Evolutionary conservation across 2,329 filamentous ascomycete genomes (phyloP).

Genomic region (Xylariomycetidae sp.): DNA sequence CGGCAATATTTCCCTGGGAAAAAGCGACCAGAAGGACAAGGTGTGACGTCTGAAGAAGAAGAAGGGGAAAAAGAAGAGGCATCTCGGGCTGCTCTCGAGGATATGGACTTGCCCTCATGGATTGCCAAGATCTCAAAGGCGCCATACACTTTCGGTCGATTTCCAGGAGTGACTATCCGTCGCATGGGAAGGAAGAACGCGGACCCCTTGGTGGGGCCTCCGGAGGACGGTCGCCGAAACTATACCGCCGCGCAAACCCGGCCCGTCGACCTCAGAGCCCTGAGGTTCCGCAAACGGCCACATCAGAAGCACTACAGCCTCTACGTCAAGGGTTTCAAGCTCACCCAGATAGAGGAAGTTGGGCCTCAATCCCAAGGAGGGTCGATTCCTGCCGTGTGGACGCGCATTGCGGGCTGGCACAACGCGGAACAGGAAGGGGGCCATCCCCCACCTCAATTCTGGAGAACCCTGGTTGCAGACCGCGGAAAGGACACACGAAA

Average conservation of each 20-base stretch:
- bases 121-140: neutral
- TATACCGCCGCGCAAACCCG: constrained; percentile 26
- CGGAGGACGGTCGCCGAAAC: constrained; percentile 17
- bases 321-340: constrained; percentile 25
- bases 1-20: no score
- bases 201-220: constrained; percentile 28
- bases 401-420: constrained; percentile 14
- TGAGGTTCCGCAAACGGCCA: constrained; percentile 20
- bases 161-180: no score
- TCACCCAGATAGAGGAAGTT: constrained; percentile 18
- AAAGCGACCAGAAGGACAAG: no score
- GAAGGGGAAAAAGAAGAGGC: no score
- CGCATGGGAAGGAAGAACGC: constrained; percentile 27
- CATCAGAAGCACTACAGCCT: constrained; percentile 22
- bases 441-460: constrained; percentile 20
- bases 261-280: constrained; percentile 10
- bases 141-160: no score
- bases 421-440: constrained; percentile 2
- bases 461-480: constrained; percentile 21
- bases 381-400: constrained; percentile 18
- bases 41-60: no score
- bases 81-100: no score
- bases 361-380: constrained; percentile 13
- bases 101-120: constrained; percentile 13
- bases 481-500: constrained; percentile 17